A percentile compares a stretch with the other conserved stretches of the same genome.
phyloP scores from a whole-genome alignment of 2,329 filamentous ascomycete genomes.

The Mariannaea elegans region DNA sequence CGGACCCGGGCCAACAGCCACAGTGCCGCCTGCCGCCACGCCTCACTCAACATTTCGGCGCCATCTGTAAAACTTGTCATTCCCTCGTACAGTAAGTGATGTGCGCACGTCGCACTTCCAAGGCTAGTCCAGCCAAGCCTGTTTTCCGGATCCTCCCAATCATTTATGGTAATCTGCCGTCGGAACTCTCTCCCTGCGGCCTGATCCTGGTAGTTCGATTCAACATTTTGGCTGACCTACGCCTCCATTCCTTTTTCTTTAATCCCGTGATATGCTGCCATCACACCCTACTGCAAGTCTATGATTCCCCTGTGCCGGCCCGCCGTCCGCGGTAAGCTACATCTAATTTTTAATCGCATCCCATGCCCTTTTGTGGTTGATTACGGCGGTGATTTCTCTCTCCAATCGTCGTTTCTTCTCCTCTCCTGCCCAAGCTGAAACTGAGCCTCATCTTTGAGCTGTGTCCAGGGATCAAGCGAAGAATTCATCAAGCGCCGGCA shows the following conservation, averaged over 20 bases:
- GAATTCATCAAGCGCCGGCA: conserved; percentile 1
- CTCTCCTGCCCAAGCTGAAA: conserved; percentile 13
- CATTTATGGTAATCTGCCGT: conserved; percentile 26
- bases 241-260: conserved; percentile 27
- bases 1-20: conserved; percentile 27
- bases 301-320: background rate
- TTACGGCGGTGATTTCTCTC: too few species aligned
- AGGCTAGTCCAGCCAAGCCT: conserved; percentile 25
- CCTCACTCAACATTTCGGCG: conserved; percentile 29
- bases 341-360: too few species aligned
- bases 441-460: conserved; percentile 13
- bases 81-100: background rate
- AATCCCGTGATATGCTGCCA: conserved; percentile 24
- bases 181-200: conserved; percentile 30
- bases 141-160: conserved; percentile 26
- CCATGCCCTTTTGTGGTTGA: too few species aligned
- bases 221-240: conserved; percentile 12
- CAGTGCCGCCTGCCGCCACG: conserved; percentile 30
- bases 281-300: conserved; percentile 5
- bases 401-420: background rate
- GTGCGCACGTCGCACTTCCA: conserved; percentile 7
- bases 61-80: conserved; percentile 7
- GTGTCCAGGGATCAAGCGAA: conserved; percentile 14
- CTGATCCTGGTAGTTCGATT: conserved; percentile 22
- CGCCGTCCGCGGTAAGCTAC: background rate